Conservation (phyloP, 2,329 filamentous ascomycete species). For the Alternaria gaisen region DNA sequence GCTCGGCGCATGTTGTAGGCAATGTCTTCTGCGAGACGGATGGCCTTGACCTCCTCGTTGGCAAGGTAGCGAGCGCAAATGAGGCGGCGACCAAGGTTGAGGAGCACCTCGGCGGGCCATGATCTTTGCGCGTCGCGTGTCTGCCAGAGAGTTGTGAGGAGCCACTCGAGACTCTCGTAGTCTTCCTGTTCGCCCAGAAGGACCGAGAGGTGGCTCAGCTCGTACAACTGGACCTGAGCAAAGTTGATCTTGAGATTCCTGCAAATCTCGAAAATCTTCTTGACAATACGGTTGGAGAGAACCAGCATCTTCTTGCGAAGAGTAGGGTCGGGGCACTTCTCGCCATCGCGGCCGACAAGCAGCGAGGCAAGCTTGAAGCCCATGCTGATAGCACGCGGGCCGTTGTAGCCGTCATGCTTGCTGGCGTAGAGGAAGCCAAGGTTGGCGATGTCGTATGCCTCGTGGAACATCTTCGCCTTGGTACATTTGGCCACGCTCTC, state of each 20-base stretch:
- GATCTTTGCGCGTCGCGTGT: constrained; percentile 45
- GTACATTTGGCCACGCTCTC: constrained; percentile 35
- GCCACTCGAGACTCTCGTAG: constrained; percentile 54
- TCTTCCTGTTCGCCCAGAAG: constrained; percentile 58
- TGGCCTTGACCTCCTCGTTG: constrained; percentile 53
- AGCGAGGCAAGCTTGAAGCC: constrained; percentile 50
- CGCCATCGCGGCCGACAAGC: constrained; percentile 43
- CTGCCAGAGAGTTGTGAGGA: constrained; percentile 50
- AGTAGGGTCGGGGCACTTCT: constrained; percentile 41
- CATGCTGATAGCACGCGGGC: constrained; percentile 45
- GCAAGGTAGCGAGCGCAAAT: constrained; percentile 63
- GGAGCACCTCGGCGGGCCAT: constrained; percentile 53
- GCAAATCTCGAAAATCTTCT: constrained; percentile 53
- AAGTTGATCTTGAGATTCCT: constrained; percentile 55
- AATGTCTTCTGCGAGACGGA: constrained; percentile 61
- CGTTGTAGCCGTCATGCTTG: constrained; percentile 45
- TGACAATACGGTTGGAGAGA: constrained; percentile 53
- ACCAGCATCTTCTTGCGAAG: constrained; percentile 53
- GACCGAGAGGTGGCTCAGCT: constrained; percentile 55
- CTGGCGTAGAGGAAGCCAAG: constrained; percentile 45
- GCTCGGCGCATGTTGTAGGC: constrained; percentile 65
- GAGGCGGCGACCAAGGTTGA: constrained; percentile 63
- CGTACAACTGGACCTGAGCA: constrained; percentile 51
- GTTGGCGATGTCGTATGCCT: constrained; percentile 47
- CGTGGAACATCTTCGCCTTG: constrained; percentile 42